Evolutionary conservation across 768 basidiomycete genomes (phyloP).

Genomic region (Macrocybe gigantea): DNA sequence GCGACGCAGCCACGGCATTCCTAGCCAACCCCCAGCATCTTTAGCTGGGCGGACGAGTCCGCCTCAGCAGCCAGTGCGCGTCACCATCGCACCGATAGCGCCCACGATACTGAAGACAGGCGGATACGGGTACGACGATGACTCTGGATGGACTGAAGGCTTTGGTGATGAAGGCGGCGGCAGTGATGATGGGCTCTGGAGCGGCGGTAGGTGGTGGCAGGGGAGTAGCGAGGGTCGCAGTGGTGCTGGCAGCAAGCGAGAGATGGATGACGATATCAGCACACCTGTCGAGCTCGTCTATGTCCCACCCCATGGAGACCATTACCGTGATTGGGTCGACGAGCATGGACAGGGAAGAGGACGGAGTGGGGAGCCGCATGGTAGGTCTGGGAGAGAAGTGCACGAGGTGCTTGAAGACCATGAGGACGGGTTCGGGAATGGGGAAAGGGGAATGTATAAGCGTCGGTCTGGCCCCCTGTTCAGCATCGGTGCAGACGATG

Average conservation of each 20-base stretch:
- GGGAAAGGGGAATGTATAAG: slow-evolving; percentile 12
- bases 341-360: slow-evolving; percentile 18
- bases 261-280: slow-evolving; percentile 25
- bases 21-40: slow-evolving; percentile 21
- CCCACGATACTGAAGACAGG: slow-evolving; percentile 84
- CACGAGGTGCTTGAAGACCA: slow-evolving; percentile 17
- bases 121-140: slow-evolving; percentile 34
- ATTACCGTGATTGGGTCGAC: slow-evolving; percentile 21
- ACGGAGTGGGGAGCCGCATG: slow-evolving; percentile 7
- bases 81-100: slow-evolving; percentile 44
- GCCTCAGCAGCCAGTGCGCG: slow-evolving; percentile 12
- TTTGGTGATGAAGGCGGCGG: slow-evolving; percentile 42
- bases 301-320: slow-evolving; percentile 45
- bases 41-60: slow-evolving; percentile 6
- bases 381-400: slow-evolving; percentile 1
- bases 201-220: slow-evolving; percentile 10
- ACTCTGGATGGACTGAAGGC: slow-evolving; percentile 36
- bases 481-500: slow-evolving; percentile 11
- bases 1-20: slow-evolving; percentile 11
- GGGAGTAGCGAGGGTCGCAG: slow-evolving; percentile 10
- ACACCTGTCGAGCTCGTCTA: slow-evolving; percentile 69
- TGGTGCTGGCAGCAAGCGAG: slow-evolving; percentile 13
- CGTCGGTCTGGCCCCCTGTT: slow-evolving; percentile 9
- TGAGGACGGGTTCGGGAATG: slow-evolving; percentile 16
- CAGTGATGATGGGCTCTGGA: slow-evolving; percentile 20